phyloP scores from a whole-genome alignment of 139 green algal species.

The Edaphochlamys debaryana region DNA sequence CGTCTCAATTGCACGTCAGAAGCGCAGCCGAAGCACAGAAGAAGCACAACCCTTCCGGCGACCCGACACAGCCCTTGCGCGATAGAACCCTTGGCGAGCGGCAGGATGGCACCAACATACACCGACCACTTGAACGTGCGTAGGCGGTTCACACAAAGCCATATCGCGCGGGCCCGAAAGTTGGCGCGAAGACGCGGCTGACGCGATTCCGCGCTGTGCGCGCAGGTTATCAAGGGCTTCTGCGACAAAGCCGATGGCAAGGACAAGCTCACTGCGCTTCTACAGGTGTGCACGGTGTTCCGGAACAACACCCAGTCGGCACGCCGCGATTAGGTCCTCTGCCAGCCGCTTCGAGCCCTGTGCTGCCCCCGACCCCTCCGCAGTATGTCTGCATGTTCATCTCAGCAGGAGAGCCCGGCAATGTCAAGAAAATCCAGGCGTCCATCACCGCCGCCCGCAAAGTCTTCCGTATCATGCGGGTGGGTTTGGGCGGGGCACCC shows the following conservation, averaged over 20 bases:
- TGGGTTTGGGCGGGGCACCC: slow-evolving; percentile 49
- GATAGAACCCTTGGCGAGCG: no score
- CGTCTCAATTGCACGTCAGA: no score
- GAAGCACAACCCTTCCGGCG: no score
- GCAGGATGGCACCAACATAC: slow-evolving; percentile 25
- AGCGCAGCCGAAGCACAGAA: no score
- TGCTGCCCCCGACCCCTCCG: not conserved
- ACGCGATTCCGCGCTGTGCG: not conserved
- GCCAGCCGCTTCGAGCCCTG: no score
- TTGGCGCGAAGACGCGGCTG: not conserved
- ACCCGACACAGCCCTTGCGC: no score
- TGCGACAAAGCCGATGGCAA: slow-evolving; percentile 90
- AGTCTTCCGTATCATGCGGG: slow-evolving; percentile 88
- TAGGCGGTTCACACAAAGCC: no score
- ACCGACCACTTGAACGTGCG: slow-evolving; percentile 27
- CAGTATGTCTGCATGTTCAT: slow-evolving; percentile 94
- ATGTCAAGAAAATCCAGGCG: slow-evolving; percentile 89
- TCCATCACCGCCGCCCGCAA: slow-evolving; percentile 91
- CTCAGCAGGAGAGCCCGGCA: slow-evolving; percentile 83
- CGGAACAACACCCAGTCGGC: no score
- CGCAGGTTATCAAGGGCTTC: slow-evolving; percentile 85
- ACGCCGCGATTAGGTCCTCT: no score
- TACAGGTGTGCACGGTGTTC: slow-evolving; percentile 88
- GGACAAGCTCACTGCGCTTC: slow-evolving; percentile 92
- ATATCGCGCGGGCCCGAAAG: not conserved